These are phyloP conservation scores for Rhizopus delemar DNA, from an alignment of 371 early-diverging fungal genomes.

Conservation along the genomic window DNA sequence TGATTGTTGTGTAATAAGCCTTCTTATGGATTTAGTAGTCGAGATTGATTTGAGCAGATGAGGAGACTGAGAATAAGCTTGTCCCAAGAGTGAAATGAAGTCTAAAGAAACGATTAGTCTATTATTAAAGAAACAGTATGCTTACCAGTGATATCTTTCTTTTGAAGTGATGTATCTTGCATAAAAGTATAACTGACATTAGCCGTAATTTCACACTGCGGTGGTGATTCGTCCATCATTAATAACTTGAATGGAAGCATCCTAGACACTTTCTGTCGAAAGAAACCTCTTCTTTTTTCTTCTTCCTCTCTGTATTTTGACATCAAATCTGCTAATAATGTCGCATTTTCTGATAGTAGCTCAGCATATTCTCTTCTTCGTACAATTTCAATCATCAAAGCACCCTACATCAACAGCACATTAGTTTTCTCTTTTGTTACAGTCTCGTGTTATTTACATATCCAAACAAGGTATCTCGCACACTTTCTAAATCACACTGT, in stretches of 20 bases:
- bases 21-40: background rate
- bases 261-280: conserved; percentile 56
- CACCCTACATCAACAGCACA: conserved; percentile 44
- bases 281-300: conserved; percentile 63
- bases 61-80: background rate
- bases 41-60: background rate
- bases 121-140: background rate
- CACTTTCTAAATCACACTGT: conserved; percentile 24
- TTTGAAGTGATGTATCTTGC: background rate
- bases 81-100: conserved; percentile 3
- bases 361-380: conserved; percentile 69
- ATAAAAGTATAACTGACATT: background rate
- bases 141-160: conserved; percentile 4
- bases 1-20: background rate
- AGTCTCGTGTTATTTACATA: conserved; percentile 30
- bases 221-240: conserved; percentile 56
- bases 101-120: background rate
- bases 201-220: conserved; percentile 66
- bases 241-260: conserved; percentile 62
- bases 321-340: conserved; percentile 65
- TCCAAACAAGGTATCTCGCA: conserved; percentile 34
- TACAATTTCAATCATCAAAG: conserved; percentile 69
- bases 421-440: background rate
- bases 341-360: conserved; percentile 58
- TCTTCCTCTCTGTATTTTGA: conserved; percentile 60